Evolutionary conservation across 768 basidiomycete genomes (phyloP).

Genomic region (Lentinula sp.): DNA sequence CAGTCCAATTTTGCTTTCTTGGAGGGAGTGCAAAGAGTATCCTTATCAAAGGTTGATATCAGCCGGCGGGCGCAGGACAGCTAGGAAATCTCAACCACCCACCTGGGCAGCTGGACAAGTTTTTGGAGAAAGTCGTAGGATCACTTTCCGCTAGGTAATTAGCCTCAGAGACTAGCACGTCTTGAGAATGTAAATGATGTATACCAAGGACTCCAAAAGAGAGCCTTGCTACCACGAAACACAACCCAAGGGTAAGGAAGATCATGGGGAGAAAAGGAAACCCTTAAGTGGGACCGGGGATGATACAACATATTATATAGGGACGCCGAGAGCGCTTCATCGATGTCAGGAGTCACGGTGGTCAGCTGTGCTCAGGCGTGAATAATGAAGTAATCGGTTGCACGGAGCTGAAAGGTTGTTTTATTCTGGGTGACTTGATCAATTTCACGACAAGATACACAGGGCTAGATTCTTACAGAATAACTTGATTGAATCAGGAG

Average conservation of each 20-base stretch:
- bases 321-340: neutral
- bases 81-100: neutral
- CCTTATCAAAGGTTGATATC: constrained; percentile 26
- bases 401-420: neutral
- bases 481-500: too few relatives aligned
- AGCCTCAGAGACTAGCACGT: neutral
- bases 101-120: constrained; percentile 6
- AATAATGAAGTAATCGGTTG: neutral
- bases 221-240: neutral
- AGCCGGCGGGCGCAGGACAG: too few relatives aligned
- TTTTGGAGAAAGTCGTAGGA: neutral
- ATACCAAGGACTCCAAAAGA: constrained; percentile 5
- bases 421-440: too few relatives aligned
- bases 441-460: too few relatives aligned
- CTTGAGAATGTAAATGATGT: neutral
- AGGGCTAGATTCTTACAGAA: too few relatives aligned
- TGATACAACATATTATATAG: neutral
- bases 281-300: neutral
- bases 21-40: constrained; percentile 42
- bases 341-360: neutral
- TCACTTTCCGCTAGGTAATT: neutral
- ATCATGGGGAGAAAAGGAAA: neutral
- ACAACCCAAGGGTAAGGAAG: neutral
- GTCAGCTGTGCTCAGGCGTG: constrained; percentile 1
- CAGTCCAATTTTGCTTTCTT: constrained; percentile 40